Conservation (phyloP, 139 green algal genomes). For the Chlamydomonas sp. region DNA sequence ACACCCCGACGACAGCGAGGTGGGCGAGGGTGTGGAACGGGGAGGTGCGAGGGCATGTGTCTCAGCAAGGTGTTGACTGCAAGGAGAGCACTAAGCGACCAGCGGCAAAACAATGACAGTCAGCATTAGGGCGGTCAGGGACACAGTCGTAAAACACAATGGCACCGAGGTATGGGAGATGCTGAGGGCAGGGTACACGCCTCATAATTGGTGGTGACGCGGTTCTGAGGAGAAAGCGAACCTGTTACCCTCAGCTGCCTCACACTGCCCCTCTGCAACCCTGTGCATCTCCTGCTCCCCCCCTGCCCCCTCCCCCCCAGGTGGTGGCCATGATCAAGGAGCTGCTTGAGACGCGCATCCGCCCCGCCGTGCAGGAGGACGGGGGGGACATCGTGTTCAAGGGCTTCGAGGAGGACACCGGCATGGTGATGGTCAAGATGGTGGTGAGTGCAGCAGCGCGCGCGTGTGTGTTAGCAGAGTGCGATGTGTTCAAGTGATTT, state of each 20-base stretch:
- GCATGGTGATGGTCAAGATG: constrained; percentile 94
- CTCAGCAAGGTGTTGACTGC: neutral
- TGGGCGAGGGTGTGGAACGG: constrained; percentile 13
- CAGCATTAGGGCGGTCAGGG: no score
- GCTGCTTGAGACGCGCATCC: constrained; percentile 98
- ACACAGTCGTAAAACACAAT: neutral
- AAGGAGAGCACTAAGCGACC: no score
- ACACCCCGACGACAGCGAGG: constrained; percentile 83
- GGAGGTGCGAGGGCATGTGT: neutral
- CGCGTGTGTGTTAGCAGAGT: no score
- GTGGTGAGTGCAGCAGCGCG: constrained; percentile 52
- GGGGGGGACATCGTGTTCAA: constrained; percentile 96
- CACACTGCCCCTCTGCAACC: neutral
- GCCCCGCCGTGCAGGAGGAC: constrained; percentile 94
- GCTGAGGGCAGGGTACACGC: no score
- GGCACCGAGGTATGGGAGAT: no score
- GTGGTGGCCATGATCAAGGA: constrained; percentile 99
- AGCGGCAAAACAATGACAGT: no score
- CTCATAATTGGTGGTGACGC: no score
- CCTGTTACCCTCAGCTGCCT: neutral
- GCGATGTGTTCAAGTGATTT: constrained; percentile 78
- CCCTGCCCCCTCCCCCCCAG: constrained; percentile 41
- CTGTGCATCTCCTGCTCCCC: neutral
- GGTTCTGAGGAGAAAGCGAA: no score
- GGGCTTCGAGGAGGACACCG: constrained; percentile 87